These are phyloP conservation scores for Schizochytrium sp. DNA, from an alignment of 108 stramenopile species.

Conservation along the genomic window DNA sequence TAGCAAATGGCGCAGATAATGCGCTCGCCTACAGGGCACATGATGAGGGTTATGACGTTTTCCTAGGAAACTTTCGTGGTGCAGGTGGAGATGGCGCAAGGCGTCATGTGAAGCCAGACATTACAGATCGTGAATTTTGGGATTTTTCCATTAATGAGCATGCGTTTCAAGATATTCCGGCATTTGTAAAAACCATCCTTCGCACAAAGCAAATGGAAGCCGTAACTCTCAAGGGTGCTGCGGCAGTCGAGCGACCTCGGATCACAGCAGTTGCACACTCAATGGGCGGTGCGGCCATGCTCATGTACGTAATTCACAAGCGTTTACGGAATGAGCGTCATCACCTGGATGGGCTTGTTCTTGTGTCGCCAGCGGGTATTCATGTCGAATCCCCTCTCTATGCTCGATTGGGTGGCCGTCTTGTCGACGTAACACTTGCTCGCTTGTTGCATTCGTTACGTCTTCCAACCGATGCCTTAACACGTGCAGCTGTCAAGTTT, in stretches of 20 bases:
- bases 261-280: conserved; percentile 58
- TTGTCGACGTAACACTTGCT: conserved; percentile 31
- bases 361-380: conserved; percentile 34
- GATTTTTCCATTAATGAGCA: conserved; percentile 64
- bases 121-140: conserved; percentile 53
- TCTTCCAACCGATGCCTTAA: conserved; percentile 41
- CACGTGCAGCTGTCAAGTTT: conserved; percentile 48
- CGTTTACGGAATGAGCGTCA: conserved; percentile 3
- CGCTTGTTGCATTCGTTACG: conserved; percentile 31
- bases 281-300: conserved; percentile 53
- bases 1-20: conserved; percentile 27
- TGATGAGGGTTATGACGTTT: conserved; percentile 62
- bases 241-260: background rate
- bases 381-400: conserved; percentile 45
- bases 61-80: conserved; percentile 62
- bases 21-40: conserved; percentile 20
- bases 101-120: background rate
- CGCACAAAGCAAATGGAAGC: conserved; percentile 39
- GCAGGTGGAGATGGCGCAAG: conserved; percentile 18
- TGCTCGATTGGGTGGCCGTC: conserved; percentile 31
- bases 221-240: background rate
- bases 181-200: conserved; percentile 2
- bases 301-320: conserved; percentile 53
- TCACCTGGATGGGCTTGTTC: conserved; percentile 29
- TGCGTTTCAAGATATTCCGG: conserved; percentile 49